These are phyloP conservation scores for Camelina hispida DNA, from an alignment of 345 rosid genomes.

Conservation along the genomic window DNA sequence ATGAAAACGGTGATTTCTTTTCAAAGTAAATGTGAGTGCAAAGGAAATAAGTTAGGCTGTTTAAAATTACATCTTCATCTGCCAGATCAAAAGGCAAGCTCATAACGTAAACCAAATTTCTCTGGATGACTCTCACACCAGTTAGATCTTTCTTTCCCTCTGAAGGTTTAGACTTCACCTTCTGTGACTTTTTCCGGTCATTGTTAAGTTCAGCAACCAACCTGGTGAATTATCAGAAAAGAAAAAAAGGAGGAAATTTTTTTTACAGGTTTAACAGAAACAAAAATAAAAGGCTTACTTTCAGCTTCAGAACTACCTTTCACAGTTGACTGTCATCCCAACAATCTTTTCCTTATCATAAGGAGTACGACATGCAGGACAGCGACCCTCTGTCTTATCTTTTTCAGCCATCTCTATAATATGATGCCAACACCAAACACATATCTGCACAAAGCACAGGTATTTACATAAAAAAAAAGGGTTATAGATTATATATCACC, in stretches of 20 bases:
- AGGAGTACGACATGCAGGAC: slow-evolving; percentile 90
- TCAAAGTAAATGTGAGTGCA: slow-evolving; percentile 14
- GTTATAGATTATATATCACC: background rate
- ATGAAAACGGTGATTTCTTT: slow-evolving; percentile 5
- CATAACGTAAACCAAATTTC: slow-evolving; percentile 91
- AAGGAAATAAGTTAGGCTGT: slow-evolving; percentile 19
- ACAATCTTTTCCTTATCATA: slow-evolving; percentile 96
- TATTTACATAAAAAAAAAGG: background rate
- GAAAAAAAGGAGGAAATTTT: background rate
- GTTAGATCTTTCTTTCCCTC: slow-evolving; percentile 88
- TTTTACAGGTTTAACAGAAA: background rate
- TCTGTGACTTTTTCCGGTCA: slow-evolving; percentile 82
- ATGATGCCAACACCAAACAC: slow-evolving; percentile 99
- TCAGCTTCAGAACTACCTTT: slow-evolving; percentile 56
- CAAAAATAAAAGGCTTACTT: background rate
- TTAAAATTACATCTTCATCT: slow-evolving; percentile 75
- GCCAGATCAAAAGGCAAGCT: slow-evolving; percentile 91
- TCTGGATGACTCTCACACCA: slow-evolving; percentile 86
- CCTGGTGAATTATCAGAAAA: slow-evolving; percentile 40
- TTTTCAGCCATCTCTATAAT: slow-evolving; percentile 97
- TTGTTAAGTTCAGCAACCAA: slow-evolving; percentile 64
- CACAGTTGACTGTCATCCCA: slow-evolving; percentile 76
- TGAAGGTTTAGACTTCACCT: slow-evolving; percentile 65
- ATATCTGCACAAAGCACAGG: slow-evolving; percentile 56
- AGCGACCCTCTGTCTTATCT: slow-evolving; percentile 81